These are phyloP conservation scores for Taphrina communis DNA, from an alignment of 1,139 yeast species.

Conservation along the genomic window DNA sequence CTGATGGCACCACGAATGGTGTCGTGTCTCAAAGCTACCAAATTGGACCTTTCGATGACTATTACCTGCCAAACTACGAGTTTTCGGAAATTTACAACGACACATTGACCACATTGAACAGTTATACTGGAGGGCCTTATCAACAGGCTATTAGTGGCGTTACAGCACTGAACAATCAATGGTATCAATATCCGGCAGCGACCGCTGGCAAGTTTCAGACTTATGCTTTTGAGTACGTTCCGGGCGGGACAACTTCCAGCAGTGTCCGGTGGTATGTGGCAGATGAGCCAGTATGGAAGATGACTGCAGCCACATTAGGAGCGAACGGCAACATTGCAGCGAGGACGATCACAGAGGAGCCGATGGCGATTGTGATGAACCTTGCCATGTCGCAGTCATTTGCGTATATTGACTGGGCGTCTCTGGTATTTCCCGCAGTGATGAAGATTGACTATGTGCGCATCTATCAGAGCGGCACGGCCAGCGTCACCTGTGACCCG, in stretches of 20 bases:
- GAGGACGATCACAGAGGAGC: constrained; percentile 79
- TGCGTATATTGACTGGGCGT: constrained; percentile 82
- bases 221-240: constrained; percentile 76
- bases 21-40: constrained; percentile 82
- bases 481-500: constrained; percentile 76
- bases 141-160: constrained; percentile 84
- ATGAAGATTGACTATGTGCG: constrained; percentile 78
- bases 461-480: constrained; percentile 69
- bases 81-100: constrained; percentile 68
- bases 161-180: constrained; percentile 68
- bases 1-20: constrained; percentile 53
- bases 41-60: constrained; percentile 82
- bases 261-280: constrained; percentile 86
- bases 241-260: constrained; percentile 66
- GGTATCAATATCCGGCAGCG: constrained; percentile 60
- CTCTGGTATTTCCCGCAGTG: constrained; percentile 68
- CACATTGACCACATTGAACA: constrained; percentile 70
- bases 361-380: constrained; percentile 80
- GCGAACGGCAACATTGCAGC: constrained; percentile 84
- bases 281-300: constrained; percentile 65
- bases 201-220: constrained; percentile 63
- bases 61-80: constrained; percentile 83
- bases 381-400: constrained; percentile 80
- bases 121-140: constrained; percentile 81
- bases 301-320: constrained; percentile 67